Conservation (phyloP, 129 eudicot genomes). For the Arctium minus region DNA sequence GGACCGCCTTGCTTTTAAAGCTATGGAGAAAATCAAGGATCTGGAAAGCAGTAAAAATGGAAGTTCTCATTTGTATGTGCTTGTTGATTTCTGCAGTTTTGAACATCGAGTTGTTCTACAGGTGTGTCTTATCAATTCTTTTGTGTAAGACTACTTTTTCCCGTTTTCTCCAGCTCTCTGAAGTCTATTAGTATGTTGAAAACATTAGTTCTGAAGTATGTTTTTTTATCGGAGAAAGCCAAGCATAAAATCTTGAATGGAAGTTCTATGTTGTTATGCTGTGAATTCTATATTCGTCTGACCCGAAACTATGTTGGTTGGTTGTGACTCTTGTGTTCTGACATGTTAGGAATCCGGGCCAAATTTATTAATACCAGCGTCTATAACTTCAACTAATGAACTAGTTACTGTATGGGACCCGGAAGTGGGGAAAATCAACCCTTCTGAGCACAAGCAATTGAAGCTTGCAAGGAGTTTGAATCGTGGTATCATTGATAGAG, state of each 20-base stretch:
- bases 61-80: conserved; percentile 73
- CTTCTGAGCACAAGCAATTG: conserved; percentile 95
- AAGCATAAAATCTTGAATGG: background rate
- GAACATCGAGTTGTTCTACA: conserved; percentile 98
- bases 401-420: conserved; percentile 98
- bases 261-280: background rate
- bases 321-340: conserved; percentile 6
- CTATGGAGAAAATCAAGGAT: conserved; percentile 93
- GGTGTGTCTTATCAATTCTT: conserved; percentile 39
- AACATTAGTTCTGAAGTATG: background rate
- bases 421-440: conserved; percentile 92
- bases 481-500: conserved; percentile 98
- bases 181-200: background rate
- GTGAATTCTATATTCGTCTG: background rate
- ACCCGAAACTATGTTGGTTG: background rate
- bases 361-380: conserved; percentile 81
- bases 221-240: background rate
- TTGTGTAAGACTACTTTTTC: background rate
- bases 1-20: conserved; percentile 84
- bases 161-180: background rate
- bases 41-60: conserved; percentile 75
- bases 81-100: conserved; percentile 93
- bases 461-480: conserved; percentile 92
- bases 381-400: conserved; percentile 88
- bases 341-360: conserved; percentile 83